Conservation (phyloP, 345 rosid genomes). For the Murraya paniculata region DNA sequence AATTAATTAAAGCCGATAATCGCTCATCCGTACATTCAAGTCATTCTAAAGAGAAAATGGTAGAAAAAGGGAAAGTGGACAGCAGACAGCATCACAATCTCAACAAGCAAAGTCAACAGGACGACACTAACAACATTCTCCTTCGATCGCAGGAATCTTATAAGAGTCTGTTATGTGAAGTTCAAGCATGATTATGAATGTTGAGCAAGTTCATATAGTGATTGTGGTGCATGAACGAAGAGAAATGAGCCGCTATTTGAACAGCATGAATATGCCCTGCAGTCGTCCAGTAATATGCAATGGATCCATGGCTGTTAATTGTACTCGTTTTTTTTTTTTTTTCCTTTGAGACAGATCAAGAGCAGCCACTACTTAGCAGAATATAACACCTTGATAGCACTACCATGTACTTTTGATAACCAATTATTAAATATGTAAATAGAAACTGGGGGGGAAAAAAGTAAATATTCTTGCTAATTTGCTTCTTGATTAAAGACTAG, state of each 20-base stretch:
- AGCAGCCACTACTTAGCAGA: constrained; percentile 3
- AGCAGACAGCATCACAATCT: constrained; percentile 22
- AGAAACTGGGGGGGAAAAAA: not conserved
- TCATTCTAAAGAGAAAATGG: not conserved
- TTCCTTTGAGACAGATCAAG: not conserved
- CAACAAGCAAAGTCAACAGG: constrained; percentile 45
- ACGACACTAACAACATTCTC: constrained; percentile 25
- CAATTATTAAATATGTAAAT: not conserved
- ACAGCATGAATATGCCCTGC: constrained; percentile 2
- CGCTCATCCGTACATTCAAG: constrained; percentile 1
- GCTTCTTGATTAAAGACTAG: not conserved
- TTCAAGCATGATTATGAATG: not conserved
- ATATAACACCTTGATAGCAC: constrained; percentile 8
- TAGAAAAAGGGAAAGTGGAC: not conserved
- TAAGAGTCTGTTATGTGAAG: not conserved
- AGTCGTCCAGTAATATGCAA: not conserved
- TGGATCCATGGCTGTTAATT: not conserved
- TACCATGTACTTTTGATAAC: not conserved
- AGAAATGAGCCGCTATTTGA: constrained; percentile 10
- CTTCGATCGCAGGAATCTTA: constrained; percentile 23
- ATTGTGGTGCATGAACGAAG: not conserved
- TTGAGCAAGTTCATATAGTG: not conserved
- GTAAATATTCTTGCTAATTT: not conserved
- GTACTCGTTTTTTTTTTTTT: not conserved
- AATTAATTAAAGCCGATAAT: not conserved